Conservation (phyloP, 805 yeast genomes). For the Kluyveromyces wickerhamii region DNA sequence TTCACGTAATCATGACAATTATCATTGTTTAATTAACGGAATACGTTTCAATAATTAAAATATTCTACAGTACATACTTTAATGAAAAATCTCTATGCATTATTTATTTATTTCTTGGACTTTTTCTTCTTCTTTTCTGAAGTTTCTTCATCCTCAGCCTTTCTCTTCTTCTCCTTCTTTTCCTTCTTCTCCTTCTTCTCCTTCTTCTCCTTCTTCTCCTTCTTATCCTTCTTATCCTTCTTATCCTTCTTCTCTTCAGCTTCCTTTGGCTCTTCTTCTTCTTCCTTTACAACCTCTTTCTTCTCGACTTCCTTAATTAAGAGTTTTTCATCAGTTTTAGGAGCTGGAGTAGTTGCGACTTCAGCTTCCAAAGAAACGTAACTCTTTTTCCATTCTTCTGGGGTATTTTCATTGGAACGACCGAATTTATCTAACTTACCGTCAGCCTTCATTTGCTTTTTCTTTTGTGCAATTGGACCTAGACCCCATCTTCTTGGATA, state of each 20-base stretch:
- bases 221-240: conserved; percentile 54
- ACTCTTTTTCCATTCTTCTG: conserved; percentile 80
- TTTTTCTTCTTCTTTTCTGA: conserved; percentile 32
- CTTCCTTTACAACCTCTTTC: conserved; percentile 33
- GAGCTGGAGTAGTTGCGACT: conserved; percentile 29
- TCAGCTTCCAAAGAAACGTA: conserved; percentile 67
- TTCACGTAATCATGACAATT: too few relatives aligned
- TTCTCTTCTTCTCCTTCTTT: conserved; percentile 35
- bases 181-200: conserved; percentile 47
- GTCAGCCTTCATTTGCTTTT: conserved; percentile 94
- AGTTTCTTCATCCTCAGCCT: conserved; percentile 27
- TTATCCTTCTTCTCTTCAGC: conserved; percentile 50
- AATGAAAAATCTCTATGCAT: conserved; percentile 3
- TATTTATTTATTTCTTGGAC: conserved; percentile 32
- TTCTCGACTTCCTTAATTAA: conserved; percentile 37
- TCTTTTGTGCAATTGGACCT: conserved; percentile 97
- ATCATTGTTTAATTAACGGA: too few relatives aligned
- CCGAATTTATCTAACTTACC: conserved; percentile 97
- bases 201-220: conserved; percentile 46
- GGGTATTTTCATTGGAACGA: conserved; percentile 87
- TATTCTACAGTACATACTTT: conserved; percentile 6
- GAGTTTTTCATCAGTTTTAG: conserved; percentile 41
- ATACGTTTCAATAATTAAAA: conserved; percentile 5
- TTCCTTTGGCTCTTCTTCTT: conserved; percentile 42
- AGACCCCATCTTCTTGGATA: conserved; percentile 99